Conservation (phyloP, 306 rosid genomes). For the Trifolium repens region DNA sequence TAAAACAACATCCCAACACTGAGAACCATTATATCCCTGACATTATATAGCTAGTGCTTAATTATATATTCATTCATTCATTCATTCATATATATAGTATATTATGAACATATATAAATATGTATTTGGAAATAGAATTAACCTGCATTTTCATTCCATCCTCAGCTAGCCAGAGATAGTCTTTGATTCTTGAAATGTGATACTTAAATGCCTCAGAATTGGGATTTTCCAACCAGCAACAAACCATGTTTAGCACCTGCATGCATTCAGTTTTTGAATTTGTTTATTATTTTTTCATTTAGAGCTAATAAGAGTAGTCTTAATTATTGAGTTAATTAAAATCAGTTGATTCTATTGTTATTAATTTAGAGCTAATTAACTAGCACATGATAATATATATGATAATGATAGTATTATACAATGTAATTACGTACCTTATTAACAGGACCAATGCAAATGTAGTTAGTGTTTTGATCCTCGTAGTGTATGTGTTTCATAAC, state of each 20-base stretch:
- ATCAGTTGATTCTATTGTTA: too few relatives aligned
- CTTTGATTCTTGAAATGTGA: slow-evolving; percentile 80
- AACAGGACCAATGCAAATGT: slow-evolving; percentile 73
- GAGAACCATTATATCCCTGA: slow-evolving; percentile 86
- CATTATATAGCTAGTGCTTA: too few relatives aligned
- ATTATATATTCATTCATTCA: too few relatives aligned
- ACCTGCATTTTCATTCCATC: slow-evolving; percentile 95
- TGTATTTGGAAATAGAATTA: too few relatives aligned
- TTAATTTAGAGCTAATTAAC: too few relatives aligned
- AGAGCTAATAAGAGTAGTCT: too few relatives aligned
- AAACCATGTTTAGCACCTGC: slow-evolving; percentile 79
- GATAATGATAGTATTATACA: too few relatives aligned
- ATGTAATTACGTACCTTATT: slow-evolving; percentile 48
- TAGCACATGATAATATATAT: background rate
- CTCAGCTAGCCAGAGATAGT: slow-evolving; percentile 85
- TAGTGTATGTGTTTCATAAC: slow-evolving; percentile 73
- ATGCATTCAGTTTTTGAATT: background rate
- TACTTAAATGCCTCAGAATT: slow-evolving; percentile 63
- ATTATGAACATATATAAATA: too few relatives aligned
- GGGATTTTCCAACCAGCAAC: slow-evolving; percentile 82
- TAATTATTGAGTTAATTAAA: too few relatives aligned
- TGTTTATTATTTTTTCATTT: too few relatives aligned
- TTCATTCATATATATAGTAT: too few relatives aligned
- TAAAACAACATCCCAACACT: slow-evolving; percentile 68
- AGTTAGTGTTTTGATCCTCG: slow-evolving; percentile 67